Conservation (phyloP, 139 green algal species). For the Asterochloris sp. region DNA sequence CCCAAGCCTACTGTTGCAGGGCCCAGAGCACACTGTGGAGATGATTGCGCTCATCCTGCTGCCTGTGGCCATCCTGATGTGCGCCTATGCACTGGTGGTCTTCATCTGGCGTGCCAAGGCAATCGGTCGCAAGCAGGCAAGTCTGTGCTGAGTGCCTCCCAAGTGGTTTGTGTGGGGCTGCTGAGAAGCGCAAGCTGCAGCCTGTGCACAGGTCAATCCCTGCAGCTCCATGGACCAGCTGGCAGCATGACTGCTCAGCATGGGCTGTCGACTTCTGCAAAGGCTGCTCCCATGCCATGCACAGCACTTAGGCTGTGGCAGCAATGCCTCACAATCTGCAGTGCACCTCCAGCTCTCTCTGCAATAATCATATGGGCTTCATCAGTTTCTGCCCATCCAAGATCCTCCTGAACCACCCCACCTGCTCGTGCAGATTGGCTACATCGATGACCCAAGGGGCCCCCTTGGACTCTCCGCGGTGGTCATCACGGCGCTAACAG, state of each 20-base stretch:
- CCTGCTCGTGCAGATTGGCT: conserved; percentile 29
- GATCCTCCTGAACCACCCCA: too few relatives aligned
- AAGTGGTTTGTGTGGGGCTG: not conserved
- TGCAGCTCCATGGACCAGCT: too few relatives aligned
- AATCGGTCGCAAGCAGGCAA: conserved; percentile 46
- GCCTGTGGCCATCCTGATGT: conserved; percentile 78
- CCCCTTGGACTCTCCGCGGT: conserved; percentile 65
- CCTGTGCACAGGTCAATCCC: too few relatives aligned
- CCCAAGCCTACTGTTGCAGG: conserved; percentile 5
- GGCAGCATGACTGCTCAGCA: too few relatives aligned
- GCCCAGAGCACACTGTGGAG: conserved; percentile 36
- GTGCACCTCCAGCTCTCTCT: too few relatives aligned
- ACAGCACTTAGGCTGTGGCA: too few relatives aligned
- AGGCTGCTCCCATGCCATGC: too few relatives aligned
- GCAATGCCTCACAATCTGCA: too few relatives aligned
- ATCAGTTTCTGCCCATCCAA: too few relatives aligned
- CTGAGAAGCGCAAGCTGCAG: too few relatives aligned
- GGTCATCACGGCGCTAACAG: conserved; percentile 60
- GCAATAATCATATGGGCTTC: too few relatives aligned
- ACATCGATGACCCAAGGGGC: conserved; percentile 77
- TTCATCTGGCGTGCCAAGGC: conserved; percentile 66
- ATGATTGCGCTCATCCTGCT: conserved; percentile 87
- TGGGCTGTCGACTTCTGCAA: too few relatives aligned
- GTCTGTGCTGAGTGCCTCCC: conserved; percentile 30
- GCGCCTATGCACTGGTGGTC: conserved; percentile 73